These are phyloP conservation scores for Phaffia rhodozyma DNA, from an alignment of 1,284 basidiomycete species.

Conservation along the genomic window DNA sequence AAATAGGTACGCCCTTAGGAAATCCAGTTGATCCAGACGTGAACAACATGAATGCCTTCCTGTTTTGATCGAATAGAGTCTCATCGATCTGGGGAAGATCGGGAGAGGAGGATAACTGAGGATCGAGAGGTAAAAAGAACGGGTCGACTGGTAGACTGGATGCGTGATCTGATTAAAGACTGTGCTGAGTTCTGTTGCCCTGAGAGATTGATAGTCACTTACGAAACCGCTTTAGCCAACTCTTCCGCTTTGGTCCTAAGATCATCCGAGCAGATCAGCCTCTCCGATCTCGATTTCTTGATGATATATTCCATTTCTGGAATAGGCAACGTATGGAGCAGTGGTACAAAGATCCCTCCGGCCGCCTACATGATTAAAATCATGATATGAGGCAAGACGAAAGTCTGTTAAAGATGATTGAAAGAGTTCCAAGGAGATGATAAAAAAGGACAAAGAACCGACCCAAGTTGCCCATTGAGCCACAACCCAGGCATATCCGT, in stretches of 20 bases:
- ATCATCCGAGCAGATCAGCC: slow-evolving; percentile 25
- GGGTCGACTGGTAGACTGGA: background rate
- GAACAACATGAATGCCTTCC: slow-evolving; percentile 32
- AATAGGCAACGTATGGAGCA: slow-evolving; percentile 28
- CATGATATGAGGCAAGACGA: no score
- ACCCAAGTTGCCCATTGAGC: slow-evolving; percentile 18
- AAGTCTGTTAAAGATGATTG: no score
- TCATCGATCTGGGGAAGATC: slow-evolving; percentile 18
- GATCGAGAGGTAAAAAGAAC: background rate
- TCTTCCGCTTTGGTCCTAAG: slow-evolving; percentile 24
- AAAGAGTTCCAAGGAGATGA: background rate
- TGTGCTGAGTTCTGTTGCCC: background rate
- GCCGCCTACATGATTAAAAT: slow-evolving; percentile 19
- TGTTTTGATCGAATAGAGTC: slow-evolving; percentile 21
- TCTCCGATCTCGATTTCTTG: slow-evolving; percentile 23
- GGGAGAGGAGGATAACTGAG: slow-evolving; percentile 13
- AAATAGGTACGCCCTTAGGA: slow-evolving; percentile 32
- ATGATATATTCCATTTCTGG: slow-evolving; percentile 30
- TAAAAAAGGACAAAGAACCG: background rate
- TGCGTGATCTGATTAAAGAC: background rate
- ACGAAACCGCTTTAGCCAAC: slow-evolving; percentile 21
- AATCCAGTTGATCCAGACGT: slow-evolving; percentile 31
- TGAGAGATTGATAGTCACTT: slow-evolving; percentile 2
- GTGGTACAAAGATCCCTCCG: slow-evolving; percentile 28
- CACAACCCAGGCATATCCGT: slow-evolving; percentile 16